A percentile compares a stretch with the other conserved stretches of the same genome.
phyloP scores from a whole-genome alignment of 768 basidiomycete species.

The Suillus paluster region DNA sequence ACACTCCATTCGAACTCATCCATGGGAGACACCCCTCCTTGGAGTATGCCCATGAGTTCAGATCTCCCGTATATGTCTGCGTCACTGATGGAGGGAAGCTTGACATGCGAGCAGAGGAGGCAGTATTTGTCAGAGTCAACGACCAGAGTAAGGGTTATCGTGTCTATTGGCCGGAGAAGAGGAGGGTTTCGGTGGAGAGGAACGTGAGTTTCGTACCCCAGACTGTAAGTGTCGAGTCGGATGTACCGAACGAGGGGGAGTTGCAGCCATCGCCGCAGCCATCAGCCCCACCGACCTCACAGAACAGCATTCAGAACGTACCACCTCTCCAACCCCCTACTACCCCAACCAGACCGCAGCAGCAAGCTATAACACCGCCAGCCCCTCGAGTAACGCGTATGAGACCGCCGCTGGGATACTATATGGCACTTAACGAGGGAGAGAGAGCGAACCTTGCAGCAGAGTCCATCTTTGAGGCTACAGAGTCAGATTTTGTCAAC shows the following conservation, averaged over 20 bases:
- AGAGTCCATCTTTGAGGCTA: too few relatives aligned
- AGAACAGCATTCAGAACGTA: too few relatives aligned
- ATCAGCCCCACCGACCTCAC: too few relatives aligned
- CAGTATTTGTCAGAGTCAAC: background rate
- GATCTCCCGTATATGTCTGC: background rate
- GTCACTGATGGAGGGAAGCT: background rate
- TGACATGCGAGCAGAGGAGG: background rate
- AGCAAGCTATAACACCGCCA: too few relatives aligned
- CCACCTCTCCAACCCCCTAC: too few relatives aligned
- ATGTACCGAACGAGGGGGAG: background rate
- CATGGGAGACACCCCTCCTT: constrained; percentile 6
- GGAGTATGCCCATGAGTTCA: background rate
- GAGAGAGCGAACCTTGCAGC: too few relatives aligned
- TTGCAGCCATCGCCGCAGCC: too few relatives aligned
- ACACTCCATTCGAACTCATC: constrained; percentile 22
- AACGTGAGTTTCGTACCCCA: background rate
- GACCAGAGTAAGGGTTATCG: background rate
- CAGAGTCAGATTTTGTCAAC: too few relatives aligned
- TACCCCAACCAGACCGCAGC: too few relatives aligned
- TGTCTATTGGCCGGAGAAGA: background rate
- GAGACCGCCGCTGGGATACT: too few relatives aligned
- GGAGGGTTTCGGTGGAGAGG: background rate
- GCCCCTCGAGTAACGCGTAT: too few relatives aligned
- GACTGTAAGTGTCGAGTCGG: background rate
- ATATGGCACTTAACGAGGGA: too few relatives aligned